Evolutionary conservation across 495 filamentous ascomycete genomes (phyloP), one percentile per base, ranked within the genome.

Genomic region (Lepidopterella palustris): DNA sequence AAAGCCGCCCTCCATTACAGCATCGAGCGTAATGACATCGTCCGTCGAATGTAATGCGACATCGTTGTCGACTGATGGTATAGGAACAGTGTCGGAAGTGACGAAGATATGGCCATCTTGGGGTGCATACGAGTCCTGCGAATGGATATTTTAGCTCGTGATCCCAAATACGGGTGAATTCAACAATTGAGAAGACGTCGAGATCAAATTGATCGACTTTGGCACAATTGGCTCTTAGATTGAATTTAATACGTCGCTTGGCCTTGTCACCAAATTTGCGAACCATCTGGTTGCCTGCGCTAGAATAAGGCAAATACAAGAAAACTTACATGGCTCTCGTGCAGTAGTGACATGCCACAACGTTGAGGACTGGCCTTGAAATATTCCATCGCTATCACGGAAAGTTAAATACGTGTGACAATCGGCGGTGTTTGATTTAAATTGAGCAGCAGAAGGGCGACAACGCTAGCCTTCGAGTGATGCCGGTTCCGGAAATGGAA

Each of bases 401-500:
- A 29, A 13, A 55, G 8, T 5, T 21, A 55, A 29, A n/a, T n/a
- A n/a, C n/a, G n/a, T n/a, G n/a, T n/a, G 25, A 39, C 24, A 55
- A 55, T 11, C 9, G 21, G 39, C 28, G 10, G 15, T 35, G 18
- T 23, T 32, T 35, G 10, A 31, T n/a, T 29, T 31, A 6, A 21
- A 39, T 5, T 6, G 26, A 13, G n/a, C 4, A 55, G 52, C 4
- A 13, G 11, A 29, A 32, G 31, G 11, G 29, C 18, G 21, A 32
- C 27, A 15, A n/a, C 11, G 18, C 25, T 15, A 5, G 18, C 11
- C 25, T 11, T 20, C 50, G 10, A 23, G 52, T 55, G n/a, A 11
- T 55, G 52, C 52, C 52, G 52, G 52, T 55, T 35, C 52, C 39
- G 18, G 29, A 55, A 55, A 39, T 29, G 52, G 52, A 28, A 28